Percentiles rank a stretch among this genome's conserved stretches.
Conservation (phyloP, 2,329 filamentous ascomycete species). For the Xylariales sp. region DNA sequence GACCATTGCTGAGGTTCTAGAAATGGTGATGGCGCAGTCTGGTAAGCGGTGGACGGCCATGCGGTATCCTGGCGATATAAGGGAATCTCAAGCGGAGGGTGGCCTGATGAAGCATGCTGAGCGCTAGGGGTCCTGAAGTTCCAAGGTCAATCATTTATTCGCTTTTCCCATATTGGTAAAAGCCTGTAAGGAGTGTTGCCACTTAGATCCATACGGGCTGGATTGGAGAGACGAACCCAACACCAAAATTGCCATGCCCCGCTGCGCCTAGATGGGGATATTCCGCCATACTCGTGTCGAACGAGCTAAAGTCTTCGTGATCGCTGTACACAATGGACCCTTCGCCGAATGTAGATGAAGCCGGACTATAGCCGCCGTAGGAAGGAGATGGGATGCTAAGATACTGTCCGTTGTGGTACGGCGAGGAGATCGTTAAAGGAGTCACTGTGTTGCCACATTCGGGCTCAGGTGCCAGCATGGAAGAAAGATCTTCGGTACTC, state of each 20-base stretch:
- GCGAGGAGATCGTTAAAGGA: constrained; percentile 67
- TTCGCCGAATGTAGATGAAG: constrained; percentile 70
- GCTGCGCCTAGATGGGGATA: constrained; percentile 59
- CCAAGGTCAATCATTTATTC: constrained; percentile 65
- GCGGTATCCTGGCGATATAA: constrained; percentile 44
- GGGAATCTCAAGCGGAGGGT: constrained; percentile 58
- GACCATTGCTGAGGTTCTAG: constrained; percentile 56
- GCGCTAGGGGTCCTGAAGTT: constrained; percentile 60
- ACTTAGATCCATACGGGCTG: constrained; percentile 71
- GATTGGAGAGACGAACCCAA: constrained; percentile 73
- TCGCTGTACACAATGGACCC: constrained; percentile 73
- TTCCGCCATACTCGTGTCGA: constrained; percentile 59
- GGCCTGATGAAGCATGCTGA: constrained; percentile 52
- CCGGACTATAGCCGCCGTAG: constrained; percentile 70
- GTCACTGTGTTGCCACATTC: constrained; percentile 62
- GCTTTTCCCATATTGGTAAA: constrained; percentile 52
- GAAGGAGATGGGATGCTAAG: constrained; percentile 72
- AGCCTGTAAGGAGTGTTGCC: constrained; percentile 54
- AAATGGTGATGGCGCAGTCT: constrained; percentile 58
- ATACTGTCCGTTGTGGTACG: constrained; percentile 66
- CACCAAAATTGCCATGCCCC: constrained; percentile 59
- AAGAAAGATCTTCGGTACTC: constrained; percentile 72
- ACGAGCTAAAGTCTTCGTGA: constrained; percentile 65
- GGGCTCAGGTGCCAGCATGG: constrained; percentile 63
- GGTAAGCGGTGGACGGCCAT: constrained; percentile 53